Evolutionary conservation across 2,329 filamentous ascomycete species (phyloP), one percentile per base, ranked within the genome.

Genomic region (Fusarium decemcellulare): DNA sequence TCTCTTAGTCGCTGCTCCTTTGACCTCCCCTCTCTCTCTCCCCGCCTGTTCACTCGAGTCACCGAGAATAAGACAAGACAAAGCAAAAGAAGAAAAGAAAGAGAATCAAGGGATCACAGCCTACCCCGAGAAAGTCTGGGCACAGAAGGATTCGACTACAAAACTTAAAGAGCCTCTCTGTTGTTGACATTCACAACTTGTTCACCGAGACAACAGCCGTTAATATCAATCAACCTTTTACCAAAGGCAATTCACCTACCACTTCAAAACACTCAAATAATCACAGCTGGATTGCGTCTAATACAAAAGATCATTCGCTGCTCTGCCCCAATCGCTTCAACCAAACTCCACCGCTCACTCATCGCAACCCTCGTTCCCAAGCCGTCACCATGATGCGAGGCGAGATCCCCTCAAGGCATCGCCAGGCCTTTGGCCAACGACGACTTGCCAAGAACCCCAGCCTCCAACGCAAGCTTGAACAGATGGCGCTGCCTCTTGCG

Each of bases 401-500:
- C 63, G 73, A 79, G 67, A 75, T 79, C 32, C 75, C 74, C 51
- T 71, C 75, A 47, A 72, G 76, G 71, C 73, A 74, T 81, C 72
- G 76, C 76, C 65, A 73, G 63, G 59, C 70, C 32, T 74, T 76
- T 42, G 61, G 63, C 47, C 77, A 74, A 51, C 75, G 78, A 51
- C 75, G 77, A 9, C 77, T 84, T 7, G 79, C 80, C 61, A 78
- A 76, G 63, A 85, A 85, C 78, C 85, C 86, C 0, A 83, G 79
- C 8, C 85, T 94, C 65, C 81, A 83, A 9, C 78, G 83, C 66
- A 93, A 93, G 75, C 84, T 94, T 61, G 74, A 81, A 27, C 87
- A 92, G 69, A 90, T 94, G 85, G 85, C 87, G 18, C 85, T 92
- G 11, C 84, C 84, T 23, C 87, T 94, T 27, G 86, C 87, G 1